Percentiles rank a stretch among this genome's conserved stretches.
phyloP scores from a whole-genome alignment of 176 grass and related monocot species.

The Eleusine coracana region DNA sequence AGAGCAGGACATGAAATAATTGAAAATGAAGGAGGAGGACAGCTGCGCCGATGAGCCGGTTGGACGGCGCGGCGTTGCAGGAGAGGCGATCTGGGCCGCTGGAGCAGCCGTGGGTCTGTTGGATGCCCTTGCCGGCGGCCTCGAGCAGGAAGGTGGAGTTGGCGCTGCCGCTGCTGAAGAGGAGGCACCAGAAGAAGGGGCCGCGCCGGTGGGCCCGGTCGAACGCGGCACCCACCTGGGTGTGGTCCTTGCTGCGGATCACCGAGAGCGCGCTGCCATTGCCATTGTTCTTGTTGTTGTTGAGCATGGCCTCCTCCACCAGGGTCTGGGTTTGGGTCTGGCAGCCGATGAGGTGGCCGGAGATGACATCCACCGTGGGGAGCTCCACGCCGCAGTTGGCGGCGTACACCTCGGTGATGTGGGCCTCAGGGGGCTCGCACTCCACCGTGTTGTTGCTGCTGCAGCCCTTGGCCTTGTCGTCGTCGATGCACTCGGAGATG shows the following conservation, averaged over 20 bases:
- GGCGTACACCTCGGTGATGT: constrained; percentile 93
- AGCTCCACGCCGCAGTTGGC: constrained; percentile 93
- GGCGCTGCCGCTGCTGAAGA: constrained; percentile 71
- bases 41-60: not conserved
- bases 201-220: constrained; percentile 53
- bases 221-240: constrained; percentile 71
- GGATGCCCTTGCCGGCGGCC: constrained; percentile 63
- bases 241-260: constrained; percentile 63
- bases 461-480: constrained; percentile 25
- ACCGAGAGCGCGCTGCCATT: constrained; percentile 3
- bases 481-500: constrained; percentile 57
- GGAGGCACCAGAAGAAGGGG: constrained; percentile 86
- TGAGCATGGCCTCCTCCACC: constrained; percentile 44
- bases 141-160: constrained; percentile 77
- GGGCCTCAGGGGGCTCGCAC: constrained; percentile 64
- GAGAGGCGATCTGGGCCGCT: constrained; percentile 51
- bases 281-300: not conserved
- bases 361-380: constrained; percentile 71
- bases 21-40: not conserved
- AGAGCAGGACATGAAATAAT: not conserved
- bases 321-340: constrained; percentile 23
- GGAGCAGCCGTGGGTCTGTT: constrained; percentile 76
- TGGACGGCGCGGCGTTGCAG: constrained; percentile 39
- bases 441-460: constrained; percentile 39
- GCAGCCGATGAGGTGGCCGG: constrained; percentile 66